These are phyloP conservation scores for Aplosporella prunicola DNA, from an alignment of 2,329 filamentous ascomycete genomes.

Conservation along the genomic window DNA sequence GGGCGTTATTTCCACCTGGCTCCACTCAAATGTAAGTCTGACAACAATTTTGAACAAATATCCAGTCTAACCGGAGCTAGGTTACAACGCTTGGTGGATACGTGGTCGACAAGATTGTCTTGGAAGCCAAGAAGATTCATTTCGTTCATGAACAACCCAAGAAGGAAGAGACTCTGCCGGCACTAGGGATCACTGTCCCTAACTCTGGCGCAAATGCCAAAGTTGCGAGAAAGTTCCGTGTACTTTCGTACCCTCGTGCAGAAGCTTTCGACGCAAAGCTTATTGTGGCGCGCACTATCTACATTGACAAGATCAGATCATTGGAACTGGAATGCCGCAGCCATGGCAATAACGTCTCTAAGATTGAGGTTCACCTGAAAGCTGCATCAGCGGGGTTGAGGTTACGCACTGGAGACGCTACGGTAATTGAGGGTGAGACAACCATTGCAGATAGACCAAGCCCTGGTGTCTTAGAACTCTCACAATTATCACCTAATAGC, in stretches of 20 bases:
- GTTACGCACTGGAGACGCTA: constrained; percentile 44
- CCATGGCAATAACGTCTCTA: constrained; percentile 60
- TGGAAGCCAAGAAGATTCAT: constrained; percentile 54
- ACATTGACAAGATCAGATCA: constrained; percentile 69
- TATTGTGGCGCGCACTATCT: constrained; percentile 57
- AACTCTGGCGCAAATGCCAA: constrained; percentile 22
- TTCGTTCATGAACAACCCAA: constrained; percentile 56
- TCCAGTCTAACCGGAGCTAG: constrained; percentile 33
- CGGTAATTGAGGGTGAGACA: constrained; percentile 33
- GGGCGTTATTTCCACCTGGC: constrained; percentile 44
- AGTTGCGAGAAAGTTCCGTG: constrained; percentile 40
- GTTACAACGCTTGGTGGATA: constrained; percentile 63
- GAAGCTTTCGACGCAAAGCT: constrained; percentile 61
- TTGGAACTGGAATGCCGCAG: constrained; percentile 64
- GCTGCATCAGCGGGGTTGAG: constrained; percentile 52
- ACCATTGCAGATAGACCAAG: constrained; percentile 34
- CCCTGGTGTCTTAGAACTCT: constrained; percentile 39
- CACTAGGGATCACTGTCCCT: constrained; percentile 39
- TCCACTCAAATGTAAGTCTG: constrained; percentile 37
- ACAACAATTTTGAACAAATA: background rate
- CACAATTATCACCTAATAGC: constrained; percentile 34
- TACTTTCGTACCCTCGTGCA: constrained; percentile 64
- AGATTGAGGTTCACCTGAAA: constrained; percentile 43
- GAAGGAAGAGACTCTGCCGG: constrained; percentile 38
- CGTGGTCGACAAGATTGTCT: constrained; percentile 60